phyloP scores from a whole-genome alignment of 495 filamentous ascomycete genomes.

The Aspergillus mulundensis region DNA sequence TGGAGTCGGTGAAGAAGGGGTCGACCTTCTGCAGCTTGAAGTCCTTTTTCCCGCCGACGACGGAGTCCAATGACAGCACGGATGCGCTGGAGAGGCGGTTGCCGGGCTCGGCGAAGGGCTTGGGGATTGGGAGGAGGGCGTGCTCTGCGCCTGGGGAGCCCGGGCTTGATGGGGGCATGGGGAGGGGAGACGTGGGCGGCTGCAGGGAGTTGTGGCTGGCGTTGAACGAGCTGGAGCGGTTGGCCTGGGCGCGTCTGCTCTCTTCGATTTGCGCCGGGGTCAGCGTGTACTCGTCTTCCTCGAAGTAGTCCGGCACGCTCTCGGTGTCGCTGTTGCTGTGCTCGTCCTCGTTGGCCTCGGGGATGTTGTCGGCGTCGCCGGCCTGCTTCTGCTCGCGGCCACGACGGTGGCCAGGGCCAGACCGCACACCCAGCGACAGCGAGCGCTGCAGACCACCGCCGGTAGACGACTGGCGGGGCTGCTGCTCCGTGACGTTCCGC shows the following conservation, averaged over 20 bases:
- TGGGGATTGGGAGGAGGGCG: slow-evolving; percentile 11
- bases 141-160: slow-evolving; percentile 33
- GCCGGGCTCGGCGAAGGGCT: slow-evolving; percentile 27
- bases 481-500: background rate
- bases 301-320: slow-evolving; percentile 32
- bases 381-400: slow-evolving; percentile 17
- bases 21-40: slow-evolving; percentile 67
- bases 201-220: slow-evolving; percentile 25
- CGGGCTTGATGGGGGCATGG: slow-evolving; percentile 33
- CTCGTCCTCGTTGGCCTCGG: slow-evolving; percentile 28
- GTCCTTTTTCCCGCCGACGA: slow-evolving; percentile 59
- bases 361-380: slow-evolving; percentile 17
- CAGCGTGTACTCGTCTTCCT: slow-evolving; percentile 39
- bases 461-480: slow-evolving; percentile 18
- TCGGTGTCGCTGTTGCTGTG: slow-evolving; percentile 39
- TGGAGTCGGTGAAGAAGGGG: slow-evolving; percentile 65
- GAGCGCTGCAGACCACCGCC: slow-evolving; percentile 29
- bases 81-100: slow-evolving; percentile 39
- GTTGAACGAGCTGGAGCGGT: background rate
- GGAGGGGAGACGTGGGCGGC: slow-evolving; percentile 23
- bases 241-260: slow-evolving; percentile 16
- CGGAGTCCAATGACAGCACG: slow-evolving; percentile 47
- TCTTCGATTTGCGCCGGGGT: slow-evolving; percentile 30
- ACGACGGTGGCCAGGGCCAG: slow-evolving; percentile 33
- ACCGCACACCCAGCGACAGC: slow-evolving; percentile 31